phyloP scores from a whole-genome alignment of 176 grass and related monocot genomes.

The Avena insularis region DNA sequence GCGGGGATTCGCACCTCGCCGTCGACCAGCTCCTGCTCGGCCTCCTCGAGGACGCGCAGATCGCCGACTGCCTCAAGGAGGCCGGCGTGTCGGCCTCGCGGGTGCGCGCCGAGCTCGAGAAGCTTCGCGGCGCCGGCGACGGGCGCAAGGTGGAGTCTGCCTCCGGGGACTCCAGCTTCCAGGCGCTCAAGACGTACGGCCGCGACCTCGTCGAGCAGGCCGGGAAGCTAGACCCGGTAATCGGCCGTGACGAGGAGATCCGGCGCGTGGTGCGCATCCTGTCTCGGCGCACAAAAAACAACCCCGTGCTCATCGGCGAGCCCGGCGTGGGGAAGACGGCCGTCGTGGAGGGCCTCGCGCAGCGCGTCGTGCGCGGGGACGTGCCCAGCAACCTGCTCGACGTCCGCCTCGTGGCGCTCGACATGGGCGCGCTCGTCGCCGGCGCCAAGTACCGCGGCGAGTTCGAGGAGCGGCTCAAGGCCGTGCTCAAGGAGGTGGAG shows the following conservation, averaged over 20 bases:
- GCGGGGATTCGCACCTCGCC: conserved; percentile 74
- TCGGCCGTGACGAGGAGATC: conserved; percentile 83
- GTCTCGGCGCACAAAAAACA: conserved; percentile 82
- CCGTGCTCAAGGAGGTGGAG: conserved; percentile 85
- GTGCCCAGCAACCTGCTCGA: conserved; percentile 81
- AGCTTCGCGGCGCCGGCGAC: conserved; percentile 60
- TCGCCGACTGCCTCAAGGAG: conserved; percentile 73
- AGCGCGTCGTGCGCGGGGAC: conserved; percentile 75
- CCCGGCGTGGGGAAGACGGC: conserved; percentile 83
- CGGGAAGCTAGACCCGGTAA: conserved; percentile 73
- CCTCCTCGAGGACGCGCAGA: conserved; percentile 71
- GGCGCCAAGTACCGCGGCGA: conserved; percentile 87
- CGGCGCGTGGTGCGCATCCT: conserved; percentile 75
- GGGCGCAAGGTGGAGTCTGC: conserved; percentile 63
- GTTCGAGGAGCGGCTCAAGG: conserved; percentile 84
- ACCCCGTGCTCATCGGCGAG: conserved; percentile 82
- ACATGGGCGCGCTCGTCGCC: conserved; percentile 86
- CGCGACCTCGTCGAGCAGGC: conserved; percentile 72
- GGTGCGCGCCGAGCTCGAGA: conserved; percentile 63
- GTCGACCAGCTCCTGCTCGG: conserved; percentile 76
- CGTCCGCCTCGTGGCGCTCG: conserved; percentile 73
- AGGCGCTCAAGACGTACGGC: conserved; percentile 76
- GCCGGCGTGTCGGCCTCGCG: conserved; percentile 53
- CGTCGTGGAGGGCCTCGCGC: conserved; percentile 81
- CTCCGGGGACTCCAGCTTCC: conserved; percentile 70